Evolutionary conservation across 1,139 yeast species (phyloP).

Genomic region (Suhomyces maxii): DNA sequence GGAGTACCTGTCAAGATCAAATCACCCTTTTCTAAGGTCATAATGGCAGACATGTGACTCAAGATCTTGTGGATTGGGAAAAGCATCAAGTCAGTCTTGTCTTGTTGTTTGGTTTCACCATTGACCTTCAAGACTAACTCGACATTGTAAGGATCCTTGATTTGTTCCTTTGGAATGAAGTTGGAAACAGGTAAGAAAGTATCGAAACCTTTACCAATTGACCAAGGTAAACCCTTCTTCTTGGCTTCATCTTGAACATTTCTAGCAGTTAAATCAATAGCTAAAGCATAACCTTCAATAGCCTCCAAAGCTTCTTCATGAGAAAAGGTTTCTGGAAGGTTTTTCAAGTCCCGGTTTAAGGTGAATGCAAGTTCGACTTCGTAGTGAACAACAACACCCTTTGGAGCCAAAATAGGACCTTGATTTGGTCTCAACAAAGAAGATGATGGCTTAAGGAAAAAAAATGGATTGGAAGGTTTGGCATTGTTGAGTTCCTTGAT

Average conservation of each 20-base stretch:
- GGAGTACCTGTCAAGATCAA: constrained; percentile 95
- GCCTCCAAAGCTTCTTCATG: constrained; percentile 70
- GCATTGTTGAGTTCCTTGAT: constrained; percentile 83
- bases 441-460: constrained; percentile 83
- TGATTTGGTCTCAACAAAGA: constrained; percentile 58
- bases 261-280: constrained; percentile 92
- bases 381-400: constrained; percentile 80
- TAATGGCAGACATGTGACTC: constrained; percentile 77
- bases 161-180: constrained; percentile 62
- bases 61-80: constrained; percentile 82
- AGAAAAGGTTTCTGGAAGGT: constrained; percentile 61
- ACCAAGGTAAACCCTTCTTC: constrained; percentile 93
- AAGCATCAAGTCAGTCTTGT: constrained; percentile 80
- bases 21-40: constrained; percentile 91
- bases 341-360: constrained; percentile 61
- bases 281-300: constrained; percentile 82
- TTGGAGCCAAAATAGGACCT: constrained; percentile 83
- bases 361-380: constrained; percentile 90
- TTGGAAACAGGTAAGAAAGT: constrained; percentile 84
- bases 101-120: constrained; percentile 70
- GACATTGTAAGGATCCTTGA: constrained; percentile 75
- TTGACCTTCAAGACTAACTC: constrained; percentile 68
- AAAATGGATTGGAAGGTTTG: constrained; percentile 82
- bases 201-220: constrained; percentile 94
- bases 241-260: constrained; percentile 96